phyloP scores from a whole-genome alignment of 352 stramenopile species.

The Pythium inflatum region DNA sequence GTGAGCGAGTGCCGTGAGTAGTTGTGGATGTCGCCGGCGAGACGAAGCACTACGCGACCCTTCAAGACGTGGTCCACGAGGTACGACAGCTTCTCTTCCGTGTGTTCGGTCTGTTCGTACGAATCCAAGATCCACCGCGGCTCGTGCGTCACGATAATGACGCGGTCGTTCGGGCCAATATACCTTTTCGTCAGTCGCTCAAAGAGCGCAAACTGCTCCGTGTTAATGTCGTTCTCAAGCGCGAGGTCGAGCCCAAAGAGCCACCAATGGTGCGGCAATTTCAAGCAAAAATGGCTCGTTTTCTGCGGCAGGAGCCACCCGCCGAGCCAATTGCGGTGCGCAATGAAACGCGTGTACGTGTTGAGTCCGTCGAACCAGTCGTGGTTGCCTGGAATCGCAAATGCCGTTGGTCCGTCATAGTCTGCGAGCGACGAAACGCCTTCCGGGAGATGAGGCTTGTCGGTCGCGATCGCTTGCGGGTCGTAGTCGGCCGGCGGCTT shows the following conservation, averaged over 20 bases:
- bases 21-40: constrained; percentile 94
- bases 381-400: constrained; percentile 91
- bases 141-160: constrained; percentile 93
- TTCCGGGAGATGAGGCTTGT: constrained; percentile 67
- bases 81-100: constrained; percentile 80
- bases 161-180: constrained; percentile 80
- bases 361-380: constrained; percentile 95
- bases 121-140: constrained; percentile 91
- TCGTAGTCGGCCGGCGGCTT: constrained; percentile 86
- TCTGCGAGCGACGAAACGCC: constrained; percentile 51
- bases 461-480: constrained; percentile 86
- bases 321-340: constrained; percentile 90
- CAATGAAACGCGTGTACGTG: constrained; percentile 92
- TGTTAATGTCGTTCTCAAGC: constrained; percentile 93
- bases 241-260: constrained; percentile 91
- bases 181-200: constrained; percentile 76
- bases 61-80: constrained; percentile 76
- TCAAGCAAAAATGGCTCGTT: constrained; percentile 92
- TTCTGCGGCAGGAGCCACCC: constrained; percentile 93
- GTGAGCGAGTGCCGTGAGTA: constrained; percentile 90
- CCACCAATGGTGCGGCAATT: constrained; percentile 92
- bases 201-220: constrained; percentile 93
- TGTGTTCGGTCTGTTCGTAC: constrained; percentile 76
- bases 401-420: constrained; percentile 75
- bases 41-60: constrained; percentile 70